A percentile compares a stretch with the other conserved stretches of the same genome.
Conservation (phyloP, 192 early-diverging fungal species). For the Coemansia sp. region DNA sequence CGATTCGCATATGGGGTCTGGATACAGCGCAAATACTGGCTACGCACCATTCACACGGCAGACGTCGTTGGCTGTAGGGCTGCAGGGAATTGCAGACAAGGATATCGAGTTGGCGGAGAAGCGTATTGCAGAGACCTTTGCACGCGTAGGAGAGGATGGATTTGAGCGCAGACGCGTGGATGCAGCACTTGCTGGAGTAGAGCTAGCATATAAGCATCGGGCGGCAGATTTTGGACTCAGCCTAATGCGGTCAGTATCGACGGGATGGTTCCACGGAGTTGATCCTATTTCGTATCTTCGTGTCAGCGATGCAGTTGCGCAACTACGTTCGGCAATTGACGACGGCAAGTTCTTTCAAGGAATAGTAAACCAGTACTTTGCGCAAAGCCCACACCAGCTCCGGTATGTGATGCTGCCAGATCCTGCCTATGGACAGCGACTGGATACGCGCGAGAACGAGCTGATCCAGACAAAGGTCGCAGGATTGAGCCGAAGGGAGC, state of each 20-base stretch:
- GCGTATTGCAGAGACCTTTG: constrained; percentile 68
- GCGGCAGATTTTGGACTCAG: constrained; percentile 84
- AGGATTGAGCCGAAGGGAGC: constrained; percentile 61
- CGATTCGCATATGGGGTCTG: constrained; percentile 83
- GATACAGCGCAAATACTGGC: constrained; percentile 89
- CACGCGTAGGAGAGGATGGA: constrained; percentile 66
- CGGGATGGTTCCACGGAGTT: constrained; percentile 85
- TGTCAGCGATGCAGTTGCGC: constrained; percentile 73
- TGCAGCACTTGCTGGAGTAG: constrained; percentile 82
- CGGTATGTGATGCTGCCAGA: constrained; percentile 83
- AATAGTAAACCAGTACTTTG: constrained; percentile 73
- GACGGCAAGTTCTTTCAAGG: constrained; percentile 70
- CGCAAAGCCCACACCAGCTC: constrained; percentile 77
- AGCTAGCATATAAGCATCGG: constrained; percentile 88
- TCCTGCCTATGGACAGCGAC: constrained; percentile 58
- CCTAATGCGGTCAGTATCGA: constrained; percentile 72
- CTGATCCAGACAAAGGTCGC: constrained; percentile 64
- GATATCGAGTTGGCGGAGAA: constrained; percentile 68
- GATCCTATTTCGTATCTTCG: constrained; percentile 82
- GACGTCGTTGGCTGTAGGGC: constrained; percentile 76
- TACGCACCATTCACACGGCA: constrained; percentile 65
- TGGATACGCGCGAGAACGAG: constrained; percentile 63
- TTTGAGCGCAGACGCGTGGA: constrained; percentile 78
- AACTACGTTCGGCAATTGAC: constrained; percentile 61
- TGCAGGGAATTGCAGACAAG: constrained; percentile 76